Conservation (phyloP, 2,329 filamentous ascomycete genomes). For the Xylariaceae sp. region DNA sequence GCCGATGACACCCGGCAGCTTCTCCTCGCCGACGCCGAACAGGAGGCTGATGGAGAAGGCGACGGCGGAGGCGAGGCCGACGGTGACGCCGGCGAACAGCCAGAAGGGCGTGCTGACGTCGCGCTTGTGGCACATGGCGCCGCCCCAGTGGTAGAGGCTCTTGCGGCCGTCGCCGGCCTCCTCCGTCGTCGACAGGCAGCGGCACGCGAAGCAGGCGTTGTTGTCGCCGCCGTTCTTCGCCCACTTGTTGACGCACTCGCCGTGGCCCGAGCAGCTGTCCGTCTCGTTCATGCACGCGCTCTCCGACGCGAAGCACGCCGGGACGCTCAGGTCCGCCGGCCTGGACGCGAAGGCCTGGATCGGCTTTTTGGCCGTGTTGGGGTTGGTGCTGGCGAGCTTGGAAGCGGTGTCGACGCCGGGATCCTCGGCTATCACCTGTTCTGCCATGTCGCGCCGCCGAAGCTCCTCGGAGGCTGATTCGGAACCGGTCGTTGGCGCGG, state of each 20-base stretch:
- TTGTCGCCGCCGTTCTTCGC: constrained; percentile 42
- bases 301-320: constrained; percentile 73
- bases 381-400: constrained; percentile 11
- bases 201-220: constrained; percentile 73
- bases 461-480: constrained; percentile 45
- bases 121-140: constrained; percentile 84
- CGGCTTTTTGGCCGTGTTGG: constrained; percentile 2
- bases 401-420: constrained; percentile 18
- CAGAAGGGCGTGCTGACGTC: constrained; percentile 90
- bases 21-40: constrained; percentile 81
- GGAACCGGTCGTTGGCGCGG: constrained; percentile 47
- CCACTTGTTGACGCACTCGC: constrained; percentile 72
- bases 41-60: constrained; percentile 75
- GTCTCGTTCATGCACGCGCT: constrained; percentile 72
- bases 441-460: constrained; percentile 48
- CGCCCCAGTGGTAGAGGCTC: constrained; percentile 76
- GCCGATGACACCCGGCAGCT: constrained; percentile 92
- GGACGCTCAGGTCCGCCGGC: constrained; percentile 50
- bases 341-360: constrained; percentile 39
- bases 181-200: constrained; percentile 65
- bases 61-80: constrained; percentile 70
- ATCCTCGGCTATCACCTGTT: constrained; percentile 47
- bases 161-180: constrained; percentile 48
- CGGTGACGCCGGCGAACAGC: constrained; percentile 75
- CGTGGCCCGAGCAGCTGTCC: constrained; percentile 80